Evolutionary conservation across 208 protist genomes (phyloP).

Genomic region (Kentomonas sorsogonicus): DNA sequence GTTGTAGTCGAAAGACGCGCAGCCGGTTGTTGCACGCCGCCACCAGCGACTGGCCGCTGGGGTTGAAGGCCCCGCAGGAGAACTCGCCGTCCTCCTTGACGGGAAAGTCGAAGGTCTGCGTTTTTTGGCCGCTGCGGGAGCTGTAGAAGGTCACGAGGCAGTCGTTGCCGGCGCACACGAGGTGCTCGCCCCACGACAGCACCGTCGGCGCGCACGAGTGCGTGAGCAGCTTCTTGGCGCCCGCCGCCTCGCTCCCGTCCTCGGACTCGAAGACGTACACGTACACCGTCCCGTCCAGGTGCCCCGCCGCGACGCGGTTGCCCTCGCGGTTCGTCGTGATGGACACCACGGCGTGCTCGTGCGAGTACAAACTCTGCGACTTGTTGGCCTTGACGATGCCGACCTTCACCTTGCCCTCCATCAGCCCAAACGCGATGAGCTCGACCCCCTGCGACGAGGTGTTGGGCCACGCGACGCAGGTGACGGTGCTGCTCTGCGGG

Average conservation of each 20-base stretch:
- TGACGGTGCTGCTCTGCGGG: slow-evolving; percentile 80
- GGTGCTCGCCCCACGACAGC: slow-evolving; percentile 91
- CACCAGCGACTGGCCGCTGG: slow-evolving; percentile 90
- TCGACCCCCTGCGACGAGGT: slow-evolving; percentile 84
- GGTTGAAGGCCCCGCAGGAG: slow-evolving; percentile 87
- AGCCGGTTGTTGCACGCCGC: slow-evolving; percentile 87
- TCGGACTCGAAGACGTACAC: slow-evolving; percentile 87
- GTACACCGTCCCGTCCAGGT: slow-evolving; percentile 90
- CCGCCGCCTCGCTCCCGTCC: slow-evolving; percentile 46
- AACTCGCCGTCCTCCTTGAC: slow-evolving; percentile 88
- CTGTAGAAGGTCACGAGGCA: slow-evolving; percentile 92
- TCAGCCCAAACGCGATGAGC: slow-evolving; percentile 90
- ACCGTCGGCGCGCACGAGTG: slow-evolving; percentile 88
- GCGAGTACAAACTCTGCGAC: slow-evolving; percentile 87
- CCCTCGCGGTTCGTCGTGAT: slow-evolving; percentile 71
- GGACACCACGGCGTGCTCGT: slow-evolving; percentile 88
- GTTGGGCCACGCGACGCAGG: slow-evolving; percentile 91
- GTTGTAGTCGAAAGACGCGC: slow-evolving; percentile 92
- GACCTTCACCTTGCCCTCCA: slow-evolving; percentile 94
- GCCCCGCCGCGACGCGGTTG: slow-evolving; percentile 85
- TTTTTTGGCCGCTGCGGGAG: slow-evolving; percentile 64
- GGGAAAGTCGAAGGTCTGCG: slow-evolving; percentile 88
- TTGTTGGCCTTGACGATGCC: slow-evolving; percentile 93
- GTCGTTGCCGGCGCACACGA: slow-evolving; percentile 90
- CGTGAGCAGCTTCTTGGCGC: slow-evolving; percentile 73